A percentile compares a stretch with the other conserved stretches of the same genome.
phyloP scores from a whole-genome alignment of 2,329 filamentous ascomycete genomes.

The Ophioceras dolichostomum region DNA sequence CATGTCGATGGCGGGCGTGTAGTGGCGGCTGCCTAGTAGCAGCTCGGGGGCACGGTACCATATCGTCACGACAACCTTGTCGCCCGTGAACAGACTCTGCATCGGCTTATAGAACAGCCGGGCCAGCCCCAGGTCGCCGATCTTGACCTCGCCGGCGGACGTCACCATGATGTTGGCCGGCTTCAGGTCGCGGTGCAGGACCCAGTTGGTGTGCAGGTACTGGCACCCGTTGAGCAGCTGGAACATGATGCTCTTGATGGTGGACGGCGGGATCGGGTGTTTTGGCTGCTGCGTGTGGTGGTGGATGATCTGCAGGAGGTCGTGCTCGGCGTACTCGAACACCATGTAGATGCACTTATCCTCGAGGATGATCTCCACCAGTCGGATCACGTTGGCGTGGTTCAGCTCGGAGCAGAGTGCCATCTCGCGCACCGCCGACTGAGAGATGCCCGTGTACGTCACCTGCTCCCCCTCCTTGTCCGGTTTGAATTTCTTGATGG shows the following conservation, averaged over 20 bases:
- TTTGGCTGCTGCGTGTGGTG: slow-evolving; percentile 86
- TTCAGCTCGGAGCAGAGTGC: slow-evolving; percentile 85
- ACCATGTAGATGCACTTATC: slow-evolving; percentile 99
- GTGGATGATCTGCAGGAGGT: slow-evolving; percentile 94
- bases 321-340: slow-evolving; percentile 97
- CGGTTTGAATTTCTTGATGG: slow-evolving; percentile 99
- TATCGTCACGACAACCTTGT: slow-evolving; percentile 97
- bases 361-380: slow-evolving; percentile 92
- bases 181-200: slow-evolving; percentile 91
- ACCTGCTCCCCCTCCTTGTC: slow-evolving; percentile 95
- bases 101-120: slow-evolving; percentile 89
- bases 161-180: slow-evolving; percentile 99
- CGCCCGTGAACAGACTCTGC: slow-evolving; percentile 81
- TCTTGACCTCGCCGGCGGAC: slow-evolving; percentile 77
- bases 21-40: slow-evolving; percentile 84
- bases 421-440: slow-evolving; percentile 96
- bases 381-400: slow-evolving; percentile 79
- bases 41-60: slow-evolving; percentile 97
- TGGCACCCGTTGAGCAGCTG: slow-evolving; percentile 90
- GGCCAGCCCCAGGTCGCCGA: slow-evolving; percentile 86
- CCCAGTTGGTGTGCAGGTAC: slow-evolving; percentile 94
- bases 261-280: slow-evolving; percentile 76
- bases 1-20: slow-evolving; percentile 92
- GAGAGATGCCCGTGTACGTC: slow-evolving; percentile 94
- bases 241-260: slow-evolving; percentile 89